Base-by-base conservation (phyloP, 768 basidiomycete species). In the Pluteus cervinus region DNA sequence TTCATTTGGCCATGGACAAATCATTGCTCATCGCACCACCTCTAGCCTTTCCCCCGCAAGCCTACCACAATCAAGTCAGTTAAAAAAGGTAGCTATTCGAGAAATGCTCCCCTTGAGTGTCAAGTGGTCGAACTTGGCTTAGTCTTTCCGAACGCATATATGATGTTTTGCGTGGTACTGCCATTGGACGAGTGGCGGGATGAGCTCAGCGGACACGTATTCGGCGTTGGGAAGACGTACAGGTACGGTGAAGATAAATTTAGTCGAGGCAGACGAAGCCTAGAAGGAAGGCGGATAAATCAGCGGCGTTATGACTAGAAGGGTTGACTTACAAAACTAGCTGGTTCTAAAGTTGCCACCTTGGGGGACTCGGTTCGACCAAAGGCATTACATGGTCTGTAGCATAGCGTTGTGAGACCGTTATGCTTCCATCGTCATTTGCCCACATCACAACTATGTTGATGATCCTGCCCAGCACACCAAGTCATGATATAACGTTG, bases 381-480 rank as follows among this genome's bases (percentile, higher is more conserved):
- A 16, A 12, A 4, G 82, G 81, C 50, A 73, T 67, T 17, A 54
- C 48, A 35, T 76, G 68, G 2, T 62, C 68, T 9, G 52, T 49
- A 1, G 72, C 70, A 47, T 65, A 61, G 4, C 81, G 63, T 41
- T 84, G 81, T 7, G 77, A 79, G 35, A 84, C 51, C 1, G 77
- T 75, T 29, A 67, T 63, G 4, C 68, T 62, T 2, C 73, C 73
- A 47, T 83, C 75, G 3, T 60, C 50, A 46, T 66, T 65, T 31
- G 56, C 51, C 65, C 68, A 68, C 55, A 69, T 53, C n/a, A 83
- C 70, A 40, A 82, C 68, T 68, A 80, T 77, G 28, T 68, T n/a
- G n/a, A n/a, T n/a, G n/a, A n/a, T n/a, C n/a, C n/a, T n/a, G n/a
- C n/a, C n/a, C n/a, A n/a, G n/a, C n/a, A n/a, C n/a, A n/a, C n/a